Evolutionary conservation across 208 protist genomes (phyloP).

Genomic region (Strigomonas culicis): DNA sequence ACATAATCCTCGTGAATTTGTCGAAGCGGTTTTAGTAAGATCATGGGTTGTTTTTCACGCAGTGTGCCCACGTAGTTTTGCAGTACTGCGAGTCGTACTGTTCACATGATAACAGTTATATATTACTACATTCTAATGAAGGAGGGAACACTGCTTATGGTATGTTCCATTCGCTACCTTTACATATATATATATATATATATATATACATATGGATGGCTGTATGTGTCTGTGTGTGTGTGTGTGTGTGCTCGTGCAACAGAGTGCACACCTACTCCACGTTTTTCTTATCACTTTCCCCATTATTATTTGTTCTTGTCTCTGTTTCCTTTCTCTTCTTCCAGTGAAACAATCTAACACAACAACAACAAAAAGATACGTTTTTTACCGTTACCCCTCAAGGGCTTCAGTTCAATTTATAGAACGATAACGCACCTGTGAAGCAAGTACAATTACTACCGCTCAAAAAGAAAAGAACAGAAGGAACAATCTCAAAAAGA

Average conservation of each 20-base stretch:
- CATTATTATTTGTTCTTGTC: conserved; percentile 11
- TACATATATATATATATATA: neutral
- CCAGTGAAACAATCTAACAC: neutral
- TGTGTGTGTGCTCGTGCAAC: neutral
- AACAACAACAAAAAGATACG: no score
- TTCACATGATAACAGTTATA: no score
- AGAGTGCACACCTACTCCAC: neutral
- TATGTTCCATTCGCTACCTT: no score
- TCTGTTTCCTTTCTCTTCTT: conserved; percentile 1
- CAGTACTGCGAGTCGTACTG: no score
- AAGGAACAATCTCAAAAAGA: neutral
- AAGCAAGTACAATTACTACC: no score
- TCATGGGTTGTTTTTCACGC: neutral
- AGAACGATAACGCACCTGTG: no score
- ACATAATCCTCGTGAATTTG: conserved; percentile 56
- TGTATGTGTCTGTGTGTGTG: neutral
- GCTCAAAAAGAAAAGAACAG: neutral
- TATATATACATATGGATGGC: neutral
- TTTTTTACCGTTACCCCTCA: conserved; percentile 13
- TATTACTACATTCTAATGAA: no score
- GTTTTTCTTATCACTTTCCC: conserved; percentile 5
- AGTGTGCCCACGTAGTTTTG: no score
- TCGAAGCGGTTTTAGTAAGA: conserved; percentile 31
- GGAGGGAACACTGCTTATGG: no score
- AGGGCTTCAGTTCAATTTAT: neutral